Base-by-base conservation (phyloP, 768 basidiomycete genomes). In the Boletus reticuloceps region DNA sequence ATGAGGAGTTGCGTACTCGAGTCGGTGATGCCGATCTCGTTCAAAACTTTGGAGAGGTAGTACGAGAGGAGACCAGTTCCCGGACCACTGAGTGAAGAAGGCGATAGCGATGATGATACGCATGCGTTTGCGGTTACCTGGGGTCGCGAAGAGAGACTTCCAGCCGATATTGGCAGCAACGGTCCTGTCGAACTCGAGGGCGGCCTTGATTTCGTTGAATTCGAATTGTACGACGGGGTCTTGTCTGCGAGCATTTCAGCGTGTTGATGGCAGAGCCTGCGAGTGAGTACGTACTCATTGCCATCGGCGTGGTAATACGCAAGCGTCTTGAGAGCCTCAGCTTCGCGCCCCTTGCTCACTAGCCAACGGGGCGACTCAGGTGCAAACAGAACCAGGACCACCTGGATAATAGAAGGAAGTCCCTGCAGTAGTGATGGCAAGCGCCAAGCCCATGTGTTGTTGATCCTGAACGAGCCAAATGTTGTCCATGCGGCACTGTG, bases 351-450 rank as follows among this genome's bases (percentile, higher is more conserved):
- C 70, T 88, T 89, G 72, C 77, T 82, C 64, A 94, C 71, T 60
- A 94, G 75, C 81, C 79, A 94, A 77, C 91, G 84, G 37, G 93
- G 93, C 2, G 87, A 89, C 69, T 94, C 92, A 36, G 91, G 91
- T 7, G 76, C 78, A 69, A 88, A 83, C 65, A 79, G 84, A 61
- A 93, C 75, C 40, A 93, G 67, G 53, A 64, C 34, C 49, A 94
- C 72, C 69, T 92, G 89, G 45, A 86, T 58, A 51, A 87, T 59
- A 25, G 90, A 84, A 1, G 89, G 88, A 40, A 88, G 66, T 40
- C 75, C 86, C 70, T 94, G 89, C 25, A 91, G 74, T 25, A 81
- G 70, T 12, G 88, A 90, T 16, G 90, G 90, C 50, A 91, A 76
- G 63, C 94, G 86, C 91, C 92, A 94, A 25, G 88, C 75, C 88